These are phyloP conservation scores for Gossypium schwendimanii DNA, from an alignment of 441 rosid species.

Conservation along the genomic window DNA sequence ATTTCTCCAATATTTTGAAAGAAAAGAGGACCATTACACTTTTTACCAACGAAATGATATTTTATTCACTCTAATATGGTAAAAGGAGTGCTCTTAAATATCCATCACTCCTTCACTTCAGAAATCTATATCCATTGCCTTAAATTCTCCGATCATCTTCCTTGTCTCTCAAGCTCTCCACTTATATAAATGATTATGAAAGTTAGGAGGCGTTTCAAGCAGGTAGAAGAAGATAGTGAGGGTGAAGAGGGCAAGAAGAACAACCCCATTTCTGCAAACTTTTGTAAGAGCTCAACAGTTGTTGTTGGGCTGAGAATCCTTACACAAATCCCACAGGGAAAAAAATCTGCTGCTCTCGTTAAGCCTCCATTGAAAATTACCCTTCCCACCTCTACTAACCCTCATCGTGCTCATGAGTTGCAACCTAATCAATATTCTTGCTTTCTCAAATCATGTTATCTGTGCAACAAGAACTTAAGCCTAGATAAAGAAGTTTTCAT, in stretches of 20 bases:
- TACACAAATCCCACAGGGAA: constrained; percentile 24
- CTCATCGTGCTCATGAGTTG: neutral
- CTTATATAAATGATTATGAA: constrained; percentile 17
- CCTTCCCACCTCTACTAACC: neutral
- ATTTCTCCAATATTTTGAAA: neutral
- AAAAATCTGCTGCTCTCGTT: constrained; percentile 29
- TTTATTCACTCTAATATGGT: neutral
- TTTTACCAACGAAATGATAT: neutral
- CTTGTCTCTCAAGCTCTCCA: neutral
- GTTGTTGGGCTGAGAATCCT: constrained; percentile 51
- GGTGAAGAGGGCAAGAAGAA: neutral
- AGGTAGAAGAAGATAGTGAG: neutral
- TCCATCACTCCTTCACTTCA: neutral
- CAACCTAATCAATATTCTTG: constrained; percentile 19
- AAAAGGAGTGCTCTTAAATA: constrained; percentile 7
- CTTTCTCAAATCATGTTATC: constrained; percentile 55
- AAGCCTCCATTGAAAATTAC: constrained; percentile 29
- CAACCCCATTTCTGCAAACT: neutral
- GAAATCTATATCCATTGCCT: constrained; percentile 7
- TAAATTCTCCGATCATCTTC: neutral
- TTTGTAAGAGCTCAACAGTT: constrained; percentile 14
- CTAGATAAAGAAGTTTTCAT: constrained; percentile 65
- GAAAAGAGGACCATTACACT: neutral
- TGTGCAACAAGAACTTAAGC: constrained; percentile 45
- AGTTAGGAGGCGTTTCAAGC: constrained; percentile 15